phyloP scores from a whole-genome alignment of 768 basidiomycete genomes.

The Lactarius pseudohatsudake region DNA sequence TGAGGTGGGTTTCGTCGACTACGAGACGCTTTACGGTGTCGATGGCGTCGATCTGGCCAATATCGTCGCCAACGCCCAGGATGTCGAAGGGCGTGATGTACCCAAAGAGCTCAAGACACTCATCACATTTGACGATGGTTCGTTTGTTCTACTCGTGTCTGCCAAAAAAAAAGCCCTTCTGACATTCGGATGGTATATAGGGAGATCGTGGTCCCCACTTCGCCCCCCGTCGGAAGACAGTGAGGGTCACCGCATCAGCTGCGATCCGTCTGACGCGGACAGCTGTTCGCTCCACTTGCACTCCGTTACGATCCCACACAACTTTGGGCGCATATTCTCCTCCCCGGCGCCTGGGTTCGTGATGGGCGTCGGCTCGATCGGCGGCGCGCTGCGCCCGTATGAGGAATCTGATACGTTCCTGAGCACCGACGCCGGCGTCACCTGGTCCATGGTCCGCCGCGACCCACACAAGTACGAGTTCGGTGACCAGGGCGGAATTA shows the following conservation, averaged over 20 bases:
- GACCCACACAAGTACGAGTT: conserved; percentile 95
- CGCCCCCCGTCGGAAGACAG: conserved; percentile 54
- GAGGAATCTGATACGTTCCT: conserved; percentile 92
- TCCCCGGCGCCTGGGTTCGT: conserved; percentile 92
- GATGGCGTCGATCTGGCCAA: conserved; percentile 94
- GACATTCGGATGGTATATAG: conserved; percentile 29
- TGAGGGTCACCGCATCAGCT: conserved; percentile 61
- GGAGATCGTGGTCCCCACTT: conserved; percentile 75
- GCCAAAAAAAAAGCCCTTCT: background rate
- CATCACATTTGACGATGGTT: conserved; percentile 90
- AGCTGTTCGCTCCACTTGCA: conserved; percentile 86
- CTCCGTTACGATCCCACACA: conserved; percentile 90
- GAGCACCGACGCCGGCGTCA: conserved; percentile 83
- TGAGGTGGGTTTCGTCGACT: conserved; percentile 85
- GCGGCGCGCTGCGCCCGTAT: conserved; percentile 64
- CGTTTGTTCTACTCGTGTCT: conserved; percentile 2
- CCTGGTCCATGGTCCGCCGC: conserved; percentile 74
- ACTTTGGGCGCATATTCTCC: conserved; percentile 92
- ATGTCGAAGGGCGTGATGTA: conserved; percentile 70
- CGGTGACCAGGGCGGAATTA: conserved; percentile 82
- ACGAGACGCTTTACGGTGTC: conserved; percentile 81
- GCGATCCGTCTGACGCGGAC: conserved; percentile 55
- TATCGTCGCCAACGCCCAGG: conserved; percentile 76
- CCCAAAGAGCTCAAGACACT: conserved; percentile 72
- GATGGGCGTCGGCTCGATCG: conserved; percentile 95